Percentiles rank a stretch among this genome's conserved stretches.
Evolutionary conservation across 345 rosid genomes (phyloP).

Genomic region (Bruguiera parviflora): DNA sequence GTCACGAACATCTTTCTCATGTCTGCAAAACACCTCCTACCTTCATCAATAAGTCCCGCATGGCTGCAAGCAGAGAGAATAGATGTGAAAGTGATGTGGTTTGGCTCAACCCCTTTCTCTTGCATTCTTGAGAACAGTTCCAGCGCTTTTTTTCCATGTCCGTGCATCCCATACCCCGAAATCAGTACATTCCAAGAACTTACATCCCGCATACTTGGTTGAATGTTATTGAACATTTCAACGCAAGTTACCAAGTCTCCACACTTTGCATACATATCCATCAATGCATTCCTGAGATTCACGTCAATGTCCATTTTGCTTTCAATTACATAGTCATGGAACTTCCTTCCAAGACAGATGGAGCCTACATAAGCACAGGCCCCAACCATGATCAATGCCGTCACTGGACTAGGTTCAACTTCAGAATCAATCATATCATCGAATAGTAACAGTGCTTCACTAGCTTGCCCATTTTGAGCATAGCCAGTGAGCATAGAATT

Average conservation of each 20-base stretch:
- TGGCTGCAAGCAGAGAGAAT: constrained; percentile 64
- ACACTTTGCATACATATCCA: constrained; percentile 59
- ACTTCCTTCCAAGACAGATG: constrained; percentile 35
- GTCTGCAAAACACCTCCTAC: constrained; percentile 42
- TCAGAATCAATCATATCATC: constrained; percentile 39
- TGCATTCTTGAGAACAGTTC: constrained; percentile 45
- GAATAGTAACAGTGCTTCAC: constrained; percentile 46
- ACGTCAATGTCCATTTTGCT: constrained; percentile 31
- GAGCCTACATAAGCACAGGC: constrained; percentile 55
- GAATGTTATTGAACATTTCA: constrained; percentile 35
- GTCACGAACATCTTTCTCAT: constrained; percentile 37
- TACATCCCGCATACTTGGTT: constrained; percentile 27
- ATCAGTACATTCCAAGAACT: constrained; percentile 54
- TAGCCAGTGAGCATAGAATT: constrained; percentile 59
- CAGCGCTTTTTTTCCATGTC: constrained; percentile 41
- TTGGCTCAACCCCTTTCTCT: constrained; percentile 40
- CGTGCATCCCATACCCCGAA: constrained; percentile 53
- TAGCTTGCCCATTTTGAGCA: constrained; percentile 48
- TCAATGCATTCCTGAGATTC: constrained; percentile 41
- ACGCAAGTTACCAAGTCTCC: constrained; percentile 48
- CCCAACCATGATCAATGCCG: constrained; percentile 49
- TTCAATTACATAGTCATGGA: constrained; percentile 31
- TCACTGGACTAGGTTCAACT: constrained; percentile 36
- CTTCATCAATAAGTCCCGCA: constrained; percentile 53
- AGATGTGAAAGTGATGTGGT: constrained; percentile 51